These are phyloP conservation scores for Eucalyptus urophylla DNA, from an alignment of 345 rosid species.

Conservation along the genomic window DNA sequence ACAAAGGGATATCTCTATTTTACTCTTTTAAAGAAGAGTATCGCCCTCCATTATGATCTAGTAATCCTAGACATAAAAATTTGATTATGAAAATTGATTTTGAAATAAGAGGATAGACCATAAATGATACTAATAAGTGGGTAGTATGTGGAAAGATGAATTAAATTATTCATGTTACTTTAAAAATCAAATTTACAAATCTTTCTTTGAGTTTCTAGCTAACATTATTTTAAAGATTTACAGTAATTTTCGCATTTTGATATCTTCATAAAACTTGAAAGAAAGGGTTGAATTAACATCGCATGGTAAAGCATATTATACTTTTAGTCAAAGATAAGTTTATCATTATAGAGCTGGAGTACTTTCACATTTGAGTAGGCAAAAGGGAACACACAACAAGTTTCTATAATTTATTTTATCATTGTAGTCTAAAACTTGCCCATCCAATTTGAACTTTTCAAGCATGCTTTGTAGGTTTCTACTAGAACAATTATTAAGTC, in stretches of 20 bases:
- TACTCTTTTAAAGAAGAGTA: too few species aligned
- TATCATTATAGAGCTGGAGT: background rate
- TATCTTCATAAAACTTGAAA: background rate
- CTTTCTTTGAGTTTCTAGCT: background rate
- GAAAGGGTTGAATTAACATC: background rate
- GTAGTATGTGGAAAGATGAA: background rate
- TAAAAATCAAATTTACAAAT: background rate
- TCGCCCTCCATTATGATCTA: background rate
- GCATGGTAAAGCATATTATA: background rate
- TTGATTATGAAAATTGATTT: background rate
- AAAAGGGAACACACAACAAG: background rate
- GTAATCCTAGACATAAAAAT: background rate
- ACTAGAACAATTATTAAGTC: background rate
- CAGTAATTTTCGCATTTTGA: background rate
- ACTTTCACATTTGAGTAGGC: background rate
- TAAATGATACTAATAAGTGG: background rate
- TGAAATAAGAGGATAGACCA: rapidly evolving
- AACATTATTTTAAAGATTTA: background rate
- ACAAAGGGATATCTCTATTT: background rate
- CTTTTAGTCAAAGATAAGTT: background rate
- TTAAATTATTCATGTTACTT: background rate
- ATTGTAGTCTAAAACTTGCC: rapidly evolving
- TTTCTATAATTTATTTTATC: background rate
- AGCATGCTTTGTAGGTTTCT: background rate
- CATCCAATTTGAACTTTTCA: background rate